These are phyloP conservation scores for Paecilomyces sp. DNA, from an alignment of 2,329 filamentous ascomycete species.

Conservation along the genomic window DNA sequence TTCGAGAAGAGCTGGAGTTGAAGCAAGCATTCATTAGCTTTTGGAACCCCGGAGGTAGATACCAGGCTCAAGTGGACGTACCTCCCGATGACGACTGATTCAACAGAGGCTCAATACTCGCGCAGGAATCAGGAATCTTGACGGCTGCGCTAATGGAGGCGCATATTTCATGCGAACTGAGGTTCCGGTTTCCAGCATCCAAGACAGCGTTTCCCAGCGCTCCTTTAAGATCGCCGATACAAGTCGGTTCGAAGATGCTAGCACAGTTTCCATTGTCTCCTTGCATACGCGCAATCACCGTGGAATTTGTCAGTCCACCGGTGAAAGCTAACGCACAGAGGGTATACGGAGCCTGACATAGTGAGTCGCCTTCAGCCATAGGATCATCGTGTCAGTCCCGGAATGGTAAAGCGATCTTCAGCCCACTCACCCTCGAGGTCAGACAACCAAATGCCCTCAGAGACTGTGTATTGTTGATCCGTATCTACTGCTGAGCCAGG, in stretches of 20 bases:
- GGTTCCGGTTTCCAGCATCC: neutral
- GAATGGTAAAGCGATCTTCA: neutral
- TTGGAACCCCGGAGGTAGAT: too few relatives aligned
- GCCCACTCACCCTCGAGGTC: neutral
- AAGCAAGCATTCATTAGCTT: neutral
- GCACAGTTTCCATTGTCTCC: neutral
- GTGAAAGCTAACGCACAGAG: constrained; percentile 1
- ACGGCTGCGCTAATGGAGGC: neutral
- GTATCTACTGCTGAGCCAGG: neutral
- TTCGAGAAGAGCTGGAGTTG: neutral
- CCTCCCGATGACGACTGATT: neutral
- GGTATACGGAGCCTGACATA: neutral
- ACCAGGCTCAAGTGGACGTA: neutral
- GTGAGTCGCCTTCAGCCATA: neutral
- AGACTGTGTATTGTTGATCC: neutral
- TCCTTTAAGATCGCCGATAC: constrained; percentile 1
- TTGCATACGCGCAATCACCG: neutral
- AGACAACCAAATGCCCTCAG: neutral
- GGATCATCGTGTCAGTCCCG: neutral
- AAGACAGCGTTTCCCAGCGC: neutral
- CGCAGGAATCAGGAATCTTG: neutral
- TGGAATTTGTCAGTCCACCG: neutral
- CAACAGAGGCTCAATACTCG: neutral
- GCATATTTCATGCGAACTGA: neutral
- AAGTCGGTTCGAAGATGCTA: neutral